Conservation (phyloP, 192 early-diverging fungal species). For the Spizellomyces punctatus region DNA sequence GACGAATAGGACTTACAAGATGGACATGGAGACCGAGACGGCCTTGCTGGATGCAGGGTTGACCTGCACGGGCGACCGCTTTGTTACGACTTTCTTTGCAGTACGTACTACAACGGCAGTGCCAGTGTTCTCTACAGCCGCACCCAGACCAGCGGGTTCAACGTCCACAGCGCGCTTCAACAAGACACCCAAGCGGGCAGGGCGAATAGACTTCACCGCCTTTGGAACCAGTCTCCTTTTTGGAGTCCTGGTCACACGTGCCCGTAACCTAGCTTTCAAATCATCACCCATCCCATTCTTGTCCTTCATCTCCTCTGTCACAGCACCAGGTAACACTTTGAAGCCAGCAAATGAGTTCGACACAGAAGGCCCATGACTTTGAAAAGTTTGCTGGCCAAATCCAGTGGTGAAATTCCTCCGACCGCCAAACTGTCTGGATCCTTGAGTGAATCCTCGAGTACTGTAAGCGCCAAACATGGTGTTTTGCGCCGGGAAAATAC, state of each 20-base stretch:
- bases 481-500: too few relatives aligned
- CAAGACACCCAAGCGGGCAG: neutral
- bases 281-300: neutral
- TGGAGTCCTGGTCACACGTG: neutral
- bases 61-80: neutral
- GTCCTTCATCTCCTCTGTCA: conserved; percentile 10
- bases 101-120: neutral
- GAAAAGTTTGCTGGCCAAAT: conserved; percentile 6
- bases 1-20: conserved; percentile 17
- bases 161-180: neutral
- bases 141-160: neutral
- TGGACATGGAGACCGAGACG: conserved; percentile 14
- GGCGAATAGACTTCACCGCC: neutral
- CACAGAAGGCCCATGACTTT: neutral
- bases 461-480: too few relatives aligned
- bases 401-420: conserved; percentile 11
- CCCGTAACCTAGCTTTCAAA: neutral
- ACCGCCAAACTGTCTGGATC: neutral
- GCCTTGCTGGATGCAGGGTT: neutral
- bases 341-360: conserved; percentile 15
- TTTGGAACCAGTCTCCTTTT: neutral
- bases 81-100: neutral
- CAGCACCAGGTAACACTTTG: conserved; percentile 20
- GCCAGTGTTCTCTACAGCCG: neutral
- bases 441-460: too few relatives aligned